Base-by-base conservation (phyloP, 805 yeast genomes). In the Saturnispora zaruensis region DNA sequence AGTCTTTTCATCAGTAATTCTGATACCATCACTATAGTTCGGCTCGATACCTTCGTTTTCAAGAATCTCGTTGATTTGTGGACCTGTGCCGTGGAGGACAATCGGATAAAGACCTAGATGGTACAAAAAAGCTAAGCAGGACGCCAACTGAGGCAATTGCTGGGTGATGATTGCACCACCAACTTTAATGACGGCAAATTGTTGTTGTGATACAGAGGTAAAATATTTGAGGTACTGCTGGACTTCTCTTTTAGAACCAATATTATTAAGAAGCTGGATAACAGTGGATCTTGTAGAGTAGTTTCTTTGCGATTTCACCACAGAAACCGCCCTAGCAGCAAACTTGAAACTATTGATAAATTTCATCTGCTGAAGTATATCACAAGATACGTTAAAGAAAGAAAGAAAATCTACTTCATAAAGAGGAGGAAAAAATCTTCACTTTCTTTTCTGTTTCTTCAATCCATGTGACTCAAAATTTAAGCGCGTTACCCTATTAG, bases 141-240 rank as follows among this genome's bases (percentile, higher is more conserved):
- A 87, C 0, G 99, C 99, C 59, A 93, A 73, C 69, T 91, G 96
- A 8, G 89, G 85, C 55, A 93, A 72, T 60, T 91, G 93, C 59
- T 93, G 95, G 44, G 98, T 91, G 66, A 93, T 93, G 61, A 93
- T 91, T 36, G 99, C 99, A 56, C 99, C 99, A 38, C 99, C 99
- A 41, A 93, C 99, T 67, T 93, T 93, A 69, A 93, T 93, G 41
- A 93, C 96, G 3, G 99, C 99, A 62, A 93, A 93, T 63, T 93
- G 97, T 66, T 93, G 98, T 58, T 89, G 90, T 5, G 89, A 83
- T 16, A 93, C 98, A 30, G 96, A 88, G 1, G 98, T 90, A 75
- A 93, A 93, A 68, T 91, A 91, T 66, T 89, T 90, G 62, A 93
- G 77, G 68, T 93, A 93, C 68, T 93, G 99, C 67, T 93, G 99